Evolutionary conservation across 2,329 filamentous ascomycete species (phyloP), one percentile per base, ranked within the genome.

Genomic region (Penicillium brevicompactum): DNA sequence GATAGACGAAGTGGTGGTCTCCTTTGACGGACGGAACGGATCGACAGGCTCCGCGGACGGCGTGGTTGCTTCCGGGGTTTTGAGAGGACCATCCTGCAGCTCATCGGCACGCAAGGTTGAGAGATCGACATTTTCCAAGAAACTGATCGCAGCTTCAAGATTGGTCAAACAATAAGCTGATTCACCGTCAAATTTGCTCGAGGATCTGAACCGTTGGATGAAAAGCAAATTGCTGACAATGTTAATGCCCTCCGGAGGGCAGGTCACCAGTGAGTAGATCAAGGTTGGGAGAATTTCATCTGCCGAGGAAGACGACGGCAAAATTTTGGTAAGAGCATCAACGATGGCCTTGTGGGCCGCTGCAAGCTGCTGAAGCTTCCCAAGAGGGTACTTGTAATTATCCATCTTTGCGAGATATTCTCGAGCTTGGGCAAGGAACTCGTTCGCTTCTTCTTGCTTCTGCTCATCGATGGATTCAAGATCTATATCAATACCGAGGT

Each of bases 231-330:
- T 95, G 78, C 93, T 97, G 68, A 96, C 91, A 52, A 92, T 88
- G 71, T 92, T 90, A 46, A 97, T 87, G 32, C 87, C 85, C 72
- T 94, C 90, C 0, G 92, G 89, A 0, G 91, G 88, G 43, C 92
- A 88, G 2, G 92, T 97, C 70, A 99, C 95, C 57, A 99, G 83
- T 0, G 92, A 91, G 76, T 96, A 99, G 58, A 99, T 99, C 59
- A 99, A 82, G 73, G 96, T 96, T 0, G 94, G 94, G 72, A 99
- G 87, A 51, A 99, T 95, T 75, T 97, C 94, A 70, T 99, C 94
- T 2, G 94, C 94, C 1, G 94, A 97, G 1, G 94, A 96, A 0
- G 84, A 84, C 0, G 92, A 84, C 8, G 85, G 84, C 51, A 87
- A 82, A 18, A 87, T 76, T 51, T 84, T 82, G 14, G 84, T 87